Evolutionary conservation across 2,329 filamentous ascomycete species (phyloP).

Genomic region (Stagonosporopsis vannaccii): DNA sequence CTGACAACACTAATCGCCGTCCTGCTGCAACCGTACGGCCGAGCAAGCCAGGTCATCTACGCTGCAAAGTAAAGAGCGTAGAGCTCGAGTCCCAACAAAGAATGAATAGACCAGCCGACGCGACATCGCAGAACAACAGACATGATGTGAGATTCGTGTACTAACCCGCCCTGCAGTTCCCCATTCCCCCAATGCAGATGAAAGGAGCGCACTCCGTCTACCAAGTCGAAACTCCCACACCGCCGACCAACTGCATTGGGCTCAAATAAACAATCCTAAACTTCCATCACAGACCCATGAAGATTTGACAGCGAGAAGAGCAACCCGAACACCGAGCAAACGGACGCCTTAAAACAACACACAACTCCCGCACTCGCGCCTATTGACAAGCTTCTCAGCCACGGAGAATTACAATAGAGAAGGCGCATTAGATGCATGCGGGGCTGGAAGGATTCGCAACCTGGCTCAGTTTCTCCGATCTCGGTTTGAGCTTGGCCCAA

Average conservation of each 20-base stretch:
- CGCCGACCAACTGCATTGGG: conserved; percentile 23
- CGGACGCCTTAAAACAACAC: conserved; percentile 44
- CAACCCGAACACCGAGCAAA: conserved; percentile 46
- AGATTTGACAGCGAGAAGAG: conserved; percentile 34
- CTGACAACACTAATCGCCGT: conserved; percentile 6
- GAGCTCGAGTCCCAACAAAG: conserved; percentile 22
- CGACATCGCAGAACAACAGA: conserved; percentile 41
- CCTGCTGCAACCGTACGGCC: conserved; percentile 23
- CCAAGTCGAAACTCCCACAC: conserved; percentile 23
- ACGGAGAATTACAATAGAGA: conserved; percentile 27
- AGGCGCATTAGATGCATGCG: conserved; percentile 11
- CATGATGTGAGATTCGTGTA: conserved; percentile 44
- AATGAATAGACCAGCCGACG: conserved; percentile 28
- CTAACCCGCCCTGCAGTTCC: conserved; percentile 32
- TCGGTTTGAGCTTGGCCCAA: conserved; percentile 44
- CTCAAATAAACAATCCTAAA: conserved; percentile 35
- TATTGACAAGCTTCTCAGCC: conserved; percentile 40
- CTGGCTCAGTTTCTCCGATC: conserved; percentile 37
- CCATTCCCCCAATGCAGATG: conserved; percentile 30
- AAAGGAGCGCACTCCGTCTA: conserved; percentile 28
- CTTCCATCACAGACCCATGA: conserved; percentile 32
- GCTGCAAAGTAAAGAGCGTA: conserved; percentile 35
- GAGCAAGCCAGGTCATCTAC: conserved; percentile 25
- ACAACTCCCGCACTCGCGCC: conserved; percentile 37
- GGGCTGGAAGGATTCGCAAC: conserved; percentile 6